Percentiles rank a stretch among this genome's conserved stretches.
Evolutionary conservation across 495 filamentous ascomycete species (phyloP).

Genomic region (Lepidopterella palustris): DNA sequence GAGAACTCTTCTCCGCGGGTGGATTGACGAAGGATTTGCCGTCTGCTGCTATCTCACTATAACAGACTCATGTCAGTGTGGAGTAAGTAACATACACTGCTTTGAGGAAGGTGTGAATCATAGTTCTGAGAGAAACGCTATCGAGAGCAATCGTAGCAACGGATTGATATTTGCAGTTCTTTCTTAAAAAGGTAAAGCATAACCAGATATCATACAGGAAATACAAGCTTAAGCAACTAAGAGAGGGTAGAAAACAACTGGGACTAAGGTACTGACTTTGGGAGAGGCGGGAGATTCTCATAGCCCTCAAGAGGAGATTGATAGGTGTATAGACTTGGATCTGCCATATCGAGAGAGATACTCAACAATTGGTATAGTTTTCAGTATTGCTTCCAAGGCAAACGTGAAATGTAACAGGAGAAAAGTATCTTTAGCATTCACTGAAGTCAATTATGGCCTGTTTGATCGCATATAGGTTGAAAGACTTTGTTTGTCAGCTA

Average conservation of each 20-base stretch:
- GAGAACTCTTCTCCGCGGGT: slow-evolving; percentile 25
- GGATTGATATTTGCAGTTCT: not conserved
- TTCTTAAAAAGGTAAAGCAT: no score
- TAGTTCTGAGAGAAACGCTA: not conserved
- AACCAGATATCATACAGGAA: no score
- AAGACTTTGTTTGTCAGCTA: not conserved
- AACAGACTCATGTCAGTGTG: not conserved
- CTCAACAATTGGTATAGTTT: not conserved
- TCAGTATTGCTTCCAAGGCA: no score
- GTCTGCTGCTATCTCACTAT: slow-evolving; percentile 33
- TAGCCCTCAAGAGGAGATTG: slow-evolving; percentile 28
- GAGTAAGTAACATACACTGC: not conserved
- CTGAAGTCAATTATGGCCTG: no score
- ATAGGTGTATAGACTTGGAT: slow-evolving; percentile 29
- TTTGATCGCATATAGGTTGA: no score
- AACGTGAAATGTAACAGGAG: no score
- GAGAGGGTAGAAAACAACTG: no score
- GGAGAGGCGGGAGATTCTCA: slow-evolving; percentile 20
- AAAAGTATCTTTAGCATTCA: no score
- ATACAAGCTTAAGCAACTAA: no score
- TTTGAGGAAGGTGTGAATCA: not conserved
- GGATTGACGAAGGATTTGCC: slow-evolving; percentile 38
- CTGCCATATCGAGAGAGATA: slow-evolving; percentile 29
- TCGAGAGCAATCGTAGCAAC: not conserved
- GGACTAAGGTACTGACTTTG: slow-evolving; percentile 23